phyloP scores from a whole-genome alignment of 148 eudicot species.

The Hydrangea macrophylla region DNA sequence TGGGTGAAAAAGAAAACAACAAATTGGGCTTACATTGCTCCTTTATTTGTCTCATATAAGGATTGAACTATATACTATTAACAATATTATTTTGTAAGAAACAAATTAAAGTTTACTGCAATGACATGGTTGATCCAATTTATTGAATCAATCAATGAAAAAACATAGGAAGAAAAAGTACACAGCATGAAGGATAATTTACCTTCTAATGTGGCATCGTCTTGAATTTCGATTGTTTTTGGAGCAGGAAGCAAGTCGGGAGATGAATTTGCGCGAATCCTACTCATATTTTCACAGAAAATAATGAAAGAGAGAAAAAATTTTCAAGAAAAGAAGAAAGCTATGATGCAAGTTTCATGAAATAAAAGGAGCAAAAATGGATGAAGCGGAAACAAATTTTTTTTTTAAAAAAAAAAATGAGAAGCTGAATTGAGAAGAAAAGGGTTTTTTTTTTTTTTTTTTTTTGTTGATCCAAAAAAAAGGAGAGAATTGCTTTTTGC shows the following conservation, averaged over 20 bases:
- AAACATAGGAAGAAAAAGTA: neutral
- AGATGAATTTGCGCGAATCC: constrained; percentile 45
- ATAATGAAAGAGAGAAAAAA: neutral
- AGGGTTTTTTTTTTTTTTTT: no score
- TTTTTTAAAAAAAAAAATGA: neutral
- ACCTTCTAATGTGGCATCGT: constrained; percentile 80
- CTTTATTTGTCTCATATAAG: neutral
- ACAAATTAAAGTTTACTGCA: no score
- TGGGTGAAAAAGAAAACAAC: no score
- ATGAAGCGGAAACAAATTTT: neutral
- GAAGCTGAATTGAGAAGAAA: constrained; percentile 7
- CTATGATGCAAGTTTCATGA: no score
- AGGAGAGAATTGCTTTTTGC: constrained; percentile 28
- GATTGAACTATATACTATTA: neutral
- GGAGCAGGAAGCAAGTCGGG: constrained; percentile 44
- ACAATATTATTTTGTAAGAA: neutral
- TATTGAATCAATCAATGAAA: neutral
- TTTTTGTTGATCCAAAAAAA: constrained; percentile 24
- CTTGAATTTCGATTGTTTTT: constrained; percentile 9
- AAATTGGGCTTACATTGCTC: neutral
- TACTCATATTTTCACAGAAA: constrained; percentile 39
- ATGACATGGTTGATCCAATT: neutral
- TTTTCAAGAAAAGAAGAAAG: no score
- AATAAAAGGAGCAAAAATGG: neutral
- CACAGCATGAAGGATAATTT: neutral